phyloP scores from a whole-genome alignment of 2,329 filamentous ascomycete genomes.

The Cordyceps cicadae region DNA sequence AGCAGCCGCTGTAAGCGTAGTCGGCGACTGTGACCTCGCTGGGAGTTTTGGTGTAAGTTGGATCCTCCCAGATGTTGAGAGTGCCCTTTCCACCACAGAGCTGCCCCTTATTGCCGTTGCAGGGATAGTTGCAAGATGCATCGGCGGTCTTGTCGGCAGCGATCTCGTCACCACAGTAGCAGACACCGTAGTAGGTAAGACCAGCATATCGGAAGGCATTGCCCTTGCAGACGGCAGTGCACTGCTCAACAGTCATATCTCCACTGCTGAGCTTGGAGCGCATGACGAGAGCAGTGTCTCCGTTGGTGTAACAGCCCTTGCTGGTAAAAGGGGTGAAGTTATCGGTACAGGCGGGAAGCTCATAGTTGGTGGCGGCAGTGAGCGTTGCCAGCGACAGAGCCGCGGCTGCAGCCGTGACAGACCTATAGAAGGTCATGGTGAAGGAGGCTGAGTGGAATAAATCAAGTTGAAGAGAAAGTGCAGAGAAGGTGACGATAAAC shows the following conservation, averaged over 20 bases:
- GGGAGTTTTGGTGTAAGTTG: slow-evolving; percentile 37
- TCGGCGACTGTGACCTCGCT: slow-evolving; percentile 38
- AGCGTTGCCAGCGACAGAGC: slow-evolving; percentile 29
- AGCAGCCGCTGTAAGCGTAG: slow-evolving; percentile 57
- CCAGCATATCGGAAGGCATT: slow-evolving; percentile 44
- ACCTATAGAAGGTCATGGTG: slow-evolving; percentile 26
- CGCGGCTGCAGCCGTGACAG: slow-evolving; percentile 27
- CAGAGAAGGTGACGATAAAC: neutral
- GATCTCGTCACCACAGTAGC: slow-evolving; percentile 45
- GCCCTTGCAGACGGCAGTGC: slow-evolving; percentile 41
- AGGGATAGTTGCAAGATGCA: slow-evolving; percentile 49
- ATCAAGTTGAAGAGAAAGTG: slow-evolving; percentile 4
- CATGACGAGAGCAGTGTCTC: slow-evolving; percentile 31
- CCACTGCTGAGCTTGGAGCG: slow-evolving; percentile 29
- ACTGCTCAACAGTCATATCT: slow-evolving; percentile 40
- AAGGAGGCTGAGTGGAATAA: slow-evolving; percentile 14
- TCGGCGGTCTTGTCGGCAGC: slow-evolving; percentile 43
- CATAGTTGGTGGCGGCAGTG: slow-evolving; percentile 33
- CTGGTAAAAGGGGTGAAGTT: slow-evolving; percentile 40
- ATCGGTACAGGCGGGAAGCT: slow-evolving; percentile 36
- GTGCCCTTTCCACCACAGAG: slow-evolving; percentile 38
- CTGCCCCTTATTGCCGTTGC: slow-evolving; percentile 37
- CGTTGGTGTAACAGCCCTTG: slow-evolving; percentile 40
- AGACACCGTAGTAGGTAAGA: slow-evolving; percentile 42
- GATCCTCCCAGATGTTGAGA: slow-evolving; percentile 42